Evolutionary conservation across 2,329 filamentous ascomycete species (phyloP).

Genomic region (Plenodomus tracheiphilus): DNA sequence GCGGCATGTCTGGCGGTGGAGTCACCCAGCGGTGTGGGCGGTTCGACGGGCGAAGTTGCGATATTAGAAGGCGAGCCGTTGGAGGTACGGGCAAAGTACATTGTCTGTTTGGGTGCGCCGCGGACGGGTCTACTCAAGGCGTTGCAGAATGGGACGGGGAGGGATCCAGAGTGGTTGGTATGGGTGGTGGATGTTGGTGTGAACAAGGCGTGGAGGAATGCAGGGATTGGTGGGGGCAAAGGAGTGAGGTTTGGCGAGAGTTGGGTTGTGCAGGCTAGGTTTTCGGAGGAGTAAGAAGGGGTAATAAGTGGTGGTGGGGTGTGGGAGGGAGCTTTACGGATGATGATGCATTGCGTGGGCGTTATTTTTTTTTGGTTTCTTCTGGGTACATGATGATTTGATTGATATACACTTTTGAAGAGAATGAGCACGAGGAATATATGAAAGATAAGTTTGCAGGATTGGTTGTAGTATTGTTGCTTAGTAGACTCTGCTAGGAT

Average conservation of each 20-base stretch:
- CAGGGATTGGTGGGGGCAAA: constrained; percentile 76
- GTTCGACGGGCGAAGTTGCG: constrained; percentile 64
- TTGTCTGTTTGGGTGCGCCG: constrained; percentile 84
- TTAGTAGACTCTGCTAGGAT: no score
- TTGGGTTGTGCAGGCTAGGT: constrained; percentile 77
- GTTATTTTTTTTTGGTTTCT: no score
- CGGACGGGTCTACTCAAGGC: constrained; percentile 82
- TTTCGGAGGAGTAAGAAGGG: constrained; percentile 23
- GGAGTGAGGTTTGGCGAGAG: constrained; percentile 86
- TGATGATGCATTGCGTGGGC: constrained; percentile 25
- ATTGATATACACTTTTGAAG: no score
- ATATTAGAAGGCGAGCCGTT: constrained; percentile 74
- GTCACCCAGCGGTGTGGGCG: constrained; percentile 85
- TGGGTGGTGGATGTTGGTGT: constrained; percentile 88
- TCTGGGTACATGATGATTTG: not conserved
- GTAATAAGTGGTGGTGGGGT: no score
- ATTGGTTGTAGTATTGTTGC: no score
- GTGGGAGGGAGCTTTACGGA: not conserved
- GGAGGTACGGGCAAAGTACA: constrained; percentile 78
- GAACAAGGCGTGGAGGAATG: constrained; percentile 81
- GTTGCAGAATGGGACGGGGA: constrained; percentile 62
- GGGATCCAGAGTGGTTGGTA: constrained; percentile 69
- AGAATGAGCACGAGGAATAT: not conserved
- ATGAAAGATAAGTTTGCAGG: no score
- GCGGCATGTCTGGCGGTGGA: constrained; percentile 85